A percentile compares a stretch with the other conserved stretches of the same genome.
phyloP scores from a whole-genome alignment of 2,329 filamentous ascomycete genomes.

The Fusarium concolor region DNA sequence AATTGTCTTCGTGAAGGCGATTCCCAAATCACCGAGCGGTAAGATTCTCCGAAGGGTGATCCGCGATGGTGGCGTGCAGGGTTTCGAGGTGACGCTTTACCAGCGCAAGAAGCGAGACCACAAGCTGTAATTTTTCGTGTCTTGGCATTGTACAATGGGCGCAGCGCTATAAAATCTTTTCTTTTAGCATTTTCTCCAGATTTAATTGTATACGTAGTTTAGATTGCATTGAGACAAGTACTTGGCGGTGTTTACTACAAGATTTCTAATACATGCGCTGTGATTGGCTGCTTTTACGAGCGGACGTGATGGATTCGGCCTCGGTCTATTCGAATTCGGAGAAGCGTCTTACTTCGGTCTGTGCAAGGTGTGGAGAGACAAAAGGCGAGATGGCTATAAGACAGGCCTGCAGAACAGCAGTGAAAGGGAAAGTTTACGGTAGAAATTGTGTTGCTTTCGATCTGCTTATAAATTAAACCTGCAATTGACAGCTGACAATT shows the following conservation, averaged over 20 bases:
- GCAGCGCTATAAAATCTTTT: not conserved
- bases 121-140: slow-evolving; percentile 23
- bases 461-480: not conserved
- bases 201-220: not conserved
- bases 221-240: not conserved
- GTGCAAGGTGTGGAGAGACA: slow-evolving; percentile 26
- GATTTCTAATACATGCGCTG: slow-evolving; percentile 50
- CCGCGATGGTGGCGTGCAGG: slow-evolving; percentile 55
- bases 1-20: slow-evolving; percentile 73
- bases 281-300: slow-evolving; percentile 45
- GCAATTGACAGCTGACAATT: not conserved
- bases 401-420: slow-evolving; percentile 9
- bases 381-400: slow-evolving; percentile 33
- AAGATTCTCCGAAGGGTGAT: slow-evolving; percentile 61
- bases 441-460: not conserved
- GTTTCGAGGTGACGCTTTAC: slow-evolving; percentile 46
- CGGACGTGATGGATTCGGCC: slow-evolving; percentile 2
- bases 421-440: not conserved
- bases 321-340: slow-evolving; percentile 31
- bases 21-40: slow-evolving; percentile 76
- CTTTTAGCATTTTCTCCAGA: not conserved
- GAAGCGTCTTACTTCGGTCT: slow-evolving; percentile 14
- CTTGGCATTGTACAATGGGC: not conserved
- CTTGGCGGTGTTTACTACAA: slow-evolving; percentile 35
- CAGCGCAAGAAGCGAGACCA: slow-evolving; percentile 43